phyloP scores from a whole-genome alignment of 192 early-diverging fungal species.

The Radiomyces spectabilis region DNA sequence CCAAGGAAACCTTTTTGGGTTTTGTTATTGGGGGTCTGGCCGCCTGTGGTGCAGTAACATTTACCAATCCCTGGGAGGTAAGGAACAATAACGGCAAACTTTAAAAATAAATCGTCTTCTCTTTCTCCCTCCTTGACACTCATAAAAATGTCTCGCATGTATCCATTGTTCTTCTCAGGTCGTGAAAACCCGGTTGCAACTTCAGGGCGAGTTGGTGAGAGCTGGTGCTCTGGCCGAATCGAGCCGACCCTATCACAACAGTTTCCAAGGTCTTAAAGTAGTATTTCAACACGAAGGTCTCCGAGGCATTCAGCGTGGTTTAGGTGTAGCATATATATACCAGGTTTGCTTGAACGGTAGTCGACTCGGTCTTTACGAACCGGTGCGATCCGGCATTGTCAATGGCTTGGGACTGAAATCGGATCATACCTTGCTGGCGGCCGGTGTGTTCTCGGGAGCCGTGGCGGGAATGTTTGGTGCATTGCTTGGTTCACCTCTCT shows the following conservation, averaged over 20 bases:
- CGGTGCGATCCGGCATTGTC: slow-evolving; percentile 56
- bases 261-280: slow-evolving; percentile 65
- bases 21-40: slow-evolving; percentile 79
- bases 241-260: slow-evolving; percentile 62
- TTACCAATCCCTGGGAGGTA: slow-evolving; percentile 95
- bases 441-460: slow-evolving; percentile 20
- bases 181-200: slow-evolving; percentile 88
- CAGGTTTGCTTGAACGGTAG: slow-evolving; percentile 91
- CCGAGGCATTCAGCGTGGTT: slow-evolving; percentile 79
- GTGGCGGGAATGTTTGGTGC: slow-evolving; percentile 76
- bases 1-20: slow-evolving; percentile 35
- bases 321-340: slow-evolving; percentile 84
- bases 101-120: neutral
- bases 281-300: slow-evolving; percentile 80
- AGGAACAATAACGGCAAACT: neutral
- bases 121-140: neutral
- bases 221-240: slow-evolving; percentile 32
- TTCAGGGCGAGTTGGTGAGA: slow-evolving; percentile 80
- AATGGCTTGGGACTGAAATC: slow-evolving; percentile 47
- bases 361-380: slow-evolving; percentile 88
- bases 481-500: slow-evolving; percentile 76
- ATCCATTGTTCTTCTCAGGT: slow-evolving; percentile 43
- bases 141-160: neutral
- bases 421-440: slow-evolving; percentile 51
- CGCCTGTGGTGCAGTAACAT: slow-evolving; percentile 86